These are phyloP conservation scores for Dryadomyces sulphureus DNA, from an alignment of 2,329 filamentous ascomycete species.

Conservation along the genomic window DNA sequence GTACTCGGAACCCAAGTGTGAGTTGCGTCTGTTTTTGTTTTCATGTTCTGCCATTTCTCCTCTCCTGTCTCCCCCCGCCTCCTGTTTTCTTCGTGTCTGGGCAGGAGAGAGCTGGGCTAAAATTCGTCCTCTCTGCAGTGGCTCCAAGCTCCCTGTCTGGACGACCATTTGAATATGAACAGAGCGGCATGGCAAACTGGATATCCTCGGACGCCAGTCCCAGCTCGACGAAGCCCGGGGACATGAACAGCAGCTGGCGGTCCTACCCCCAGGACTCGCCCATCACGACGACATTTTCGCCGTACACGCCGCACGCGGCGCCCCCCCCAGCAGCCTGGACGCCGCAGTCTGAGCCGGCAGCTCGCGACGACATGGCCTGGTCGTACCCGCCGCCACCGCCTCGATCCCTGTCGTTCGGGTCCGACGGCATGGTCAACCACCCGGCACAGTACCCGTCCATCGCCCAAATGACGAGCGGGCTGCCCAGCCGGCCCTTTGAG, in stretches of 20 bases:
- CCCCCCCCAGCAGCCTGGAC: slow-evolving; percentile 26
- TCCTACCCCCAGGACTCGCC: slow-evolving; percentile 34
- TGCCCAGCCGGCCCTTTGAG: slow-evolving; percentile 23
- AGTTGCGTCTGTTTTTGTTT: too few species aligned
- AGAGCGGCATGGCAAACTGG: slow-evolving; percentile 27
- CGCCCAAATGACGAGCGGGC: slow-evolving; percentile 16
- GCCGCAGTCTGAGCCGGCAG: slow-evolving; percentile 21
- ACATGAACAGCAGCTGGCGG: slow-evolving; percentile 31
- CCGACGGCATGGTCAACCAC: slow-evolving; percentile 23
- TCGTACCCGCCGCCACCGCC: slow-evolving; percentile 23
- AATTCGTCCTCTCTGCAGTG: slow-evolving; percentile 18
- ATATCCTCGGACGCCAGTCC: slow-evolving; percentile 26
- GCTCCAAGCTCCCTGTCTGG: slow-evolving; percentile 17
- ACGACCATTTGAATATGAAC: slow-evolving; percentile 19
- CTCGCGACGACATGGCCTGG: slow-evolving; percentile 31
- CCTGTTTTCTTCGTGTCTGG: too few species aligned
- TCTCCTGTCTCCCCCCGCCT: too few species aligned
- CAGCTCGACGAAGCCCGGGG: slow-evolving; percentile 25
- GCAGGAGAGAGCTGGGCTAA: too few species aligned
- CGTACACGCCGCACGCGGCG: slow-evolving; percentile 28
- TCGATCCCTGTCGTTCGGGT: slow-evolving; percentile 34
- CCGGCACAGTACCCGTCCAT: slow-evolving; percentile 26
- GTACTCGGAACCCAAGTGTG: slow-evolving; percentile 28
- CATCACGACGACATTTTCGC: slow-evolving; percentile 33
- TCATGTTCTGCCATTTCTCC: too few species aligned